Evolutionary conservation across 192 early-diverging fungal genomes (phyloP).

Genomic region (Endogone sp.): DNA sequence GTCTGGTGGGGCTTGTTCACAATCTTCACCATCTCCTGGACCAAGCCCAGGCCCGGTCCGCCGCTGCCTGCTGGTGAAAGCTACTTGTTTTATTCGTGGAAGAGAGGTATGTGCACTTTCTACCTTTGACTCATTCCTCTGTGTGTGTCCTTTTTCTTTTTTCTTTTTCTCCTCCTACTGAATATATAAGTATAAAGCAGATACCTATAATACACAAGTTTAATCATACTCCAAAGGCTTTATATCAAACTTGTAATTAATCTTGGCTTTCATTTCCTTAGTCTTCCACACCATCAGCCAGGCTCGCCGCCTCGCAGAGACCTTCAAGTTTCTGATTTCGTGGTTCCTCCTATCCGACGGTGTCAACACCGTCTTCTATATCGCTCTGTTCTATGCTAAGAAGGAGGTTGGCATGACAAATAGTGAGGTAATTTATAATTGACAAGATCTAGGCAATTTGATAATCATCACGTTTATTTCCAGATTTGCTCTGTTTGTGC

Average conservation of each 20-base stretch:
- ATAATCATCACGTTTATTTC: too few species aligned
- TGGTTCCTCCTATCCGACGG: constrained; percentile 69
- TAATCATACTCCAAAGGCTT: neutral
- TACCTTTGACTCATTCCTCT: neutral
- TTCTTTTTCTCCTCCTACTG: neutral
- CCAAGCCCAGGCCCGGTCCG: constrained; percentile 34
- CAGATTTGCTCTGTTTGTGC: neutral
- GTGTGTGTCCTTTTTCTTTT: neutral
- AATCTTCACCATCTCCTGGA: constrained; percentile 31
- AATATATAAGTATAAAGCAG: neutral
- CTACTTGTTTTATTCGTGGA: constrained; percentile 37
- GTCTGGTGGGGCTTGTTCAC: constrained; percentile 44
- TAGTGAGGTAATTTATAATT: neutral
- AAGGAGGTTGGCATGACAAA: constrained; percentile 41
- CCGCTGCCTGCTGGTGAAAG: constrained; percentile 37
- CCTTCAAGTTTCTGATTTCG: constrained; percentile 55
- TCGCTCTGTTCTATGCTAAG: constrained; percentile 53
- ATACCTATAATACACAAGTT: neutral
- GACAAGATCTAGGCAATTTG: neutral
- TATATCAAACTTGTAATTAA: neutral
- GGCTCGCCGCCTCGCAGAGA: constrained; percentile 36
- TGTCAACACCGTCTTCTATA: constrained; percentile 44
- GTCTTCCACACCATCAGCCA: constrained; percentile 27
- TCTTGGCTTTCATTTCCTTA: neutral
- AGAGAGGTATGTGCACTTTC: constrained; percentile 21